Percentiles rank a stretch among this genome's conserved stretches.
These are phyloP conservation scores for Aspergillus sp. DNA, from an alignment of 2,329 filamentous ascomycete species.

Conservation along the genomic window DNA sequence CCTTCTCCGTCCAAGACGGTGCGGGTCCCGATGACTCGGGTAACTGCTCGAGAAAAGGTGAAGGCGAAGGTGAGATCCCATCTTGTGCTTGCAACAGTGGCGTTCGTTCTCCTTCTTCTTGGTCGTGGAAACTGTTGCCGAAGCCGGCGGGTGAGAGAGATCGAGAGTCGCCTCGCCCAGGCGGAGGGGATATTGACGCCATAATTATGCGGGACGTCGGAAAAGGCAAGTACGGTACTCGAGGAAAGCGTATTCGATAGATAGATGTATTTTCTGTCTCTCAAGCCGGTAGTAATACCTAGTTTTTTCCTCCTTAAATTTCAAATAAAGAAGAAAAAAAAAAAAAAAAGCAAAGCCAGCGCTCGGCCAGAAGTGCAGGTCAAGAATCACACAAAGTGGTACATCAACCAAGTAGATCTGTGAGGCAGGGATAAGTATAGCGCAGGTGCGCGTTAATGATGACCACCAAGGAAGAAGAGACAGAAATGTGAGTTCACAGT, in stretches of 20 bases:
- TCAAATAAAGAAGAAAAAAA: not conserved
- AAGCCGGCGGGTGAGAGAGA: not conserved
- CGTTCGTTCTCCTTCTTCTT: constrained; percentile 16
- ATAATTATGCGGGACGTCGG: not conserved
- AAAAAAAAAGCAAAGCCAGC: not conserved
- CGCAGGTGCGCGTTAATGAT: not conserved
- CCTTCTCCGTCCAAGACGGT: constrained; percentile 31
- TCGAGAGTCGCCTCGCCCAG: not conserved
- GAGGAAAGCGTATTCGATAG: not conserved
- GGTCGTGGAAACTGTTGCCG: not conserved
- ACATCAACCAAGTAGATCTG: not conserved
- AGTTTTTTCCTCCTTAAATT: not conserved
- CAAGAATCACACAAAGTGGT: not conserved
- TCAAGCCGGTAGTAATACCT: not conserved
- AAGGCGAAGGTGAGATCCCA: not conserved
- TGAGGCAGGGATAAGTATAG: not conserved
- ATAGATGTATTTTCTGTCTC: not conserved
- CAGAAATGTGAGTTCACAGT: not conserved
- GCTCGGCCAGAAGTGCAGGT: not conserved
- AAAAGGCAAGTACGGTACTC: not conserved
- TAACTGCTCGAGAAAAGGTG: not conserved
- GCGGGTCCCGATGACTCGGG: constrained; percentile 2
- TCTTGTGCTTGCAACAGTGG: constrained; percentile 4
- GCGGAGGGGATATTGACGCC: not conserved
- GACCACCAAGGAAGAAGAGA: not conserved